A percentile compares a stretch with the other conserved stretches of the same genome.
Evolutionary conservation across 768 basidiomycete genomes (phyloP).

Genomic region (Panellus pusillus): DNA sequence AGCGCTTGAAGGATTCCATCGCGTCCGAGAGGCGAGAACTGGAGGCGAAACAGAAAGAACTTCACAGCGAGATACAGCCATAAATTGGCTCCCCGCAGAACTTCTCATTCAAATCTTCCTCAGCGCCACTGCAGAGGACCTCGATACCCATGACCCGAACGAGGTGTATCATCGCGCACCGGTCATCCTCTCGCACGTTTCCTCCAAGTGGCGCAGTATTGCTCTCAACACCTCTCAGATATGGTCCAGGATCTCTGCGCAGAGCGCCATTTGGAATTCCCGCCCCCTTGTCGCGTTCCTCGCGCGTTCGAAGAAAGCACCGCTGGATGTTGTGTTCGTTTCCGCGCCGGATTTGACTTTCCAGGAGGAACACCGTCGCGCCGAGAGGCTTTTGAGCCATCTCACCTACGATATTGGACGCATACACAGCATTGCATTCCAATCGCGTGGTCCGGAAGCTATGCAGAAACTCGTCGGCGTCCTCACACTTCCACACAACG

Average conservation of each 20-base stretch:
- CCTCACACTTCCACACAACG: constrained; percentile 18
- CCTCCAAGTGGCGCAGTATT: constrained; percentile 48
- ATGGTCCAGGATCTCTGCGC: constrained; percentile 43
- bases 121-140: constrained; percentile 23
- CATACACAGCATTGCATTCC: constrained; percentile 34
- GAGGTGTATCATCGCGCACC: constrained; percentile 33
- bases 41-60: constrained; percentile 26
- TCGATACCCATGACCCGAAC: constrained; percentile 27
- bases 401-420: constrained; percentile 27
- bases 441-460: constrained; percentile 27
- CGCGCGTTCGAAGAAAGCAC: constrained; percentile 34
- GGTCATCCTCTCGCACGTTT: constrained; percentile 48
- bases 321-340: constrained; percentile 36
- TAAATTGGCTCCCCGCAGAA: constrained; percentile 53
- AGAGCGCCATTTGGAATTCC: constrained; percentile 25
- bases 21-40: constrained; percentile 33
- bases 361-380: constrained; percentile 18
- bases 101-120: constrained; percentile 46
- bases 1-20: constrained; percentile 36
- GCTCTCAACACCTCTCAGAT: constrained; percentile 42
- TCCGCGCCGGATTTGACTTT: constrained; percentile 12
- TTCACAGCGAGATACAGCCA: constrained; percentile 46
- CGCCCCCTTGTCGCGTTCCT: constrained; percentile 28
- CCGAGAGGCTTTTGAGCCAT: constrained; percentile 26
- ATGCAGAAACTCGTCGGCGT: constrained; percentile 24